These are phyloP conservation scores for Colletotrichum sp. DNA, from an alignment of 2,329 filamentous ascomycete species.

Conservation along the genomic window DNA sequence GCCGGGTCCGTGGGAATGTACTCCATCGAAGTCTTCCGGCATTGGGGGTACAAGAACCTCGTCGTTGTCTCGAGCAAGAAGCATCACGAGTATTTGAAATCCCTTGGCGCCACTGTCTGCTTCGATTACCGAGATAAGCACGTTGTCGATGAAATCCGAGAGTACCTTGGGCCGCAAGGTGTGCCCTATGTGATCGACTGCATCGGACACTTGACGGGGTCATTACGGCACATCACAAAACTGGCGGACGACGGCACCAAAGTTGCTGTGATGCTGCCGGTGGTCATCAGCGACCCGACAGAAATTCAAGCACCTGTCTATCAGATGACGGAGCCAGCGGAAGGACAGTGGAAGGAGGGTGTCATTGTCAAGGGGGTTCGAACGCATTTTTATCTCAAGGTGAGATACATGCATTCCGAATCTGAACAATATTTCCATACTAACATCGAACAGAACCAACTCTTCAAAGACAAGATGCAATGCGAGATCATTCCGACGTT, in stretches of 20 bases:
- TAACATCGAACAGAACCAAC: slow-evolving; percentile 49
- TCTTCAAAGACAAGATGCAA: slow-evolving; percentile 60
- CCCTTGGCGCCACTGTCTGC: slow-evolving; percentile 47
- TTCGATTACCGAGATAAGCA: slow-evolving; percentile 51
- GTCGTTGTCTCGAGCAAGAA: slow-evolving; percentile 50
- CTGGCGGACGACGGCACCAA: slow-evolving; percentile 53
- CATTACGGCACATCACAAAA: slow-evolving; percentile 52
- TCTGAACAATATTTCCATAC: not conserved
- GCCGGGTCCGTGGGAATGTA: slow-evolving; percentile 57
- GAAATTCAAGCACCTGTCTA: slow-evolving; percentile 55
- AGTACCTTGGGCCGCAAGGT: slow-evolving; percentile 24
- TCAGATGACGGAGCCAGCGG: slow-evolving; percentile 53
- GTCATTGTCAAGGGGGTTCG: slow-evolving; percentile 59
- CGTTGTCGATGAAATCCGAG: slow-evolving; percentile 39
- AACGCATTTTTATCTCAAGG: slow-evolving; percentile 58
- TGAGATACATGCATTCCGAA: slow-evolving; percentile 29
- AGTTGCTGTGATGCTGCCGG: slow-evolving; percentile 65
- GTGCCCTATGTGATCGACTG: slow-evolving; percentile 59
- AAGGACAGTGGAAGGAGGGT: slow-evolving; percentile 53
- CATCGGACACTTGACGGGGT: slow-evolving; percentile 54
- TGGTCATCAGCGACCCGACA: slow-evolving; percentile 59
- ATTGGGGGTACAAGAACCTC: slow-evolving; percentile 59
- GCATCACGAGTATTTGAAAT: slow-evolving; percentile 48
- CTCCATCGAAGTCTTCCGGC: slow-evolving; percentile 52
- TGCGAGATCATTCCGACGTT: slow-evolving; percentile 58